These are phyloP conservation scores for Thielaviopsis punctulata DNA, from an alignment of 2,329 filamentous ascomycete species.

Conservation along the genomic window DNA sequence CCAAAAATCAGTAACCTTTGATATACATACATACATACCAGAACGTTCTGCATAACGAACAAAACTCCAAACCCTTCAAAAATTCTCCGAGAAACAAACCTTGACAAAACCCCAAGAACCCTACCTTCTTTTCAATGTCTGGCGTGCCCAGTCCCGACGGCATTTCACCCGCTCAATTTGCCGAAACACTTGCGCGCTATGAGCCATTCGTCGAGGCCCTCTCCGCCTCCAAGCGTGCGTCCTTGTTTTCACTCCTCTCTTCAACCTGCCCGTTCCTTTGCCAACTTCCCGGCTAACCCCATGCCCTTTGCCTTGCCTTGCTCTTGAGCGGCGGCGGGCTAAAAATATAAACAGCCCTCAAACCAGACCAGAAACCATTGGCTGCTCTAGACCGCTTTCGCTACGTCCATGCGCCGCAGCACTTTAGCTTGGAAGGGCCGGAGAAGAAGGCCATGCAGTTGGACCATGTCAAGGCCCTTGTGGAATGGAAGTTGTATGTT, in stretches of 20 bases:
- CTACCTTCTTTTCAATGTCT: neutral
- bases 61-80: neutral
- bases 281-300: neutral
- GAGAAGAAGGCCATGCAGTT: constrained; percentile 29
- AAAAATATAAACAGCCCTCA: too few species aligned
- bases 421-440: constrained; percentile 22
- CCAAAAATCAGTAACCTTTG: neutral
- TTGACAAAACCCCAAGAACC: neutral
- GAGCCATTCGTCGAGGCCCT: constrained; percentile 1
- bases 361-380: constrained; percentile 33
- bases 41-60: neutral
- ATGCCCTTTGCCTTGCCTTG: too few species aligned
- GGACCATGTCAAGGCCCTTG: constrained; percentile 40
- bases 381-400: constrained; percentile 42
- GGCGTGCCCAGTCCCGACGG: neutral
- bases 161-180: constrained; percentile 4
- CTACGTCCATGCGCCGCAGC: constrained; percentile 33
- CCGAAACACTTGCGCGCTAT: constrained; percentile 5
- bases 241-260: neutral
- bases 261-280: too few species aligned
- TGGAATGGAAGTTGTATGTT: constrained; percentile 56
- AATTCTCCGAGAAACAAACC: neutral
- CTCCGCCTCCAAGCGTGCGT: constrained; percentile 7
- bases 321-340: too few species aligned
- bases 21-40: neutral